A percentile compares a stretch with the other conserved stretches of the same genome.
Evolutionary conservation across 2,329 filamentous ascomycete genomes (phyloP).

Genomic region (Colletotrichum abscissum): DNA sequence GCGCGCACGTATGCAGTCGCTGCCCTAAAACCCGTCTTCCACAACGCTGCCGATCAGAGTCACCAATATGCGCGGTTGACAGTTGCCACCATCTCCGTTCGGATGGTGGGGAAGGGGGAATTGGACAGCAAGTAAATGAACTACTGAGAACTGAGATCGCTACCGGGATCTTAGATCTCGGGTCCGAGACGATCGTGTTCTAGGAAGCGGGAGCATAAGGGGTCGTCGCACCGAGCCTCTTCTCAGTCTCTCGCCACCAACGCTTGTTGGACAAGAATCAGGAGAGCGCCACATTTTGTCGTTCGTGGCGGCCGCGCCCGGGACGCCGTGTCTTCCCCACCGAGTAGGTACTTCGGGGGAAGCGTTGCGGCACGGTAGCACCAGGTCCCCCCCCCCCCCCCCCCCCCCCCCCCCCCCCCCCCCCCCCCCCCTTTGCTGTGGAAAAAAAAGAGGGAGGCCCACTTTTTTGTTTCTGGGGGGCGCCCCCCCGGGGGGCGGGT

Average conservation of each 20-base stretch:
- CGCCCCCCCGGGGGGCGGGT: too few relatives aligned
- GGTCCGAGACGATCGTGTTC: too few relatives aligned
- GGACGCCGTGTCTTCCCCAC: background rate
- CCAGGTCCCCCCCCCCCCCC: too few relatives aligned
- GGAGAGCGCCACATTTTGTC: background rate
- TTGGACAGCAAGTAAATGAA: background rate
- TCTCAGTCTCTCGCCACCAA: background rate
- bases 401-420: too few relatives aligned
- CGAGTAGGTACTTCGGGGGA: background rate
- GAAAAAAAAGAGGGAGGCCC: too few relatives aligned
- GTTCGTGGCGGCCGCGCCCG: background rate
- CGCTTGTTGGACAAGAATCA: background rate
- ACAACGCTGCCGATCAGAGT: background rate
- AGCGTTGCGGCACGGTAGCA: background rate
- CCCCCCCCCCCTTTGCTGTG: too few relatives aligned
- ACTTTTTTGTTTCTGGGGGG: too few relatives aligned
- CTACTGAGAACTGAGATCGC: background rate
- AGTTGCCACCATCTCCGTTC: background rate
- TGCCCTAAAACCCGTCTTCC: background rate
- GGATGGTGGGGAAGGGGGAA: background rate
- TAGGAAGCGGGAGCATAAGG: too few relatives aligned
- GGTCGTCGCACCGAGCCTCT: background rate
- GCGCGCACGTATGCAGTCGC: too few relatives aligned
- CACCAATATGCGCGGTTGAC: background rate
- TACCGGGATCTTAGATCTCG: background rate